These are phyloP conservation scores for Amanita rubescens DNA, from an alignment of 768 basidiomycete genomes.

Conservation along the genomic window DNA sequence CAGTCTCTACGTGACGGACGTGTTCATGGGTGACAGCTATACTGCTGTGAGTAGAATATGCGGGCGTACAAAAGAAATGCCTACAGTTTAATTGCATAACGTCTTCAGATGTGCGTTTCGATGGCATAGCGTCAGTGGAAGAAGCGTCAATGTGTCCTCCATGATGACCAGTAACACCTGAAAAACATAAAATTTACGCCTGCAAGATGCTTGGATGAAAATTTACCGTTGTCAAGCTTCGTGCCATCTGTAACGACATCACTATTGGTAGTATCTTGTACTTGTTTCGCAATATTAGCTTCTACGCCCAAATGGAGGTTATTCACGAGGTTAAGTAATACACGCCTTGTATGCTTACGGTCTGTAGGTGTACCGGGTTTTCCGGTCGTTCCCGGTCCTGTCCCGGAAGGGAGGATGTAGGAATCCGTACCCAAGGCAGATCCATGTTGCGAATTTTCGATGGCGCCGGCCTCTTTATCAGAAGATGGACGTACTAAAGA, in stretches of 20 bases:
- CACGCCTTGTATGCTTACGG: constrained; percentile 7
- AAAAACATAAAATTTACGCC: not conserved
- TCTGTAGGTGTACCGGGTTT: constrained; percentile 6
- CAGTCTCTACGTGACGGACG: constrained; percentile 22
- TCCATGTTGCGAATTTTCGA: not conserved
- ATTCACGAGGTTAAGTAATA: not conserved
- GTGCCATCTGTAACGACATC: not conserved
- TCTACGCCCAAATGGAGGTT: not conserved
- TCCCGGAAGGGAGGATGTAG: constrained; percentile 12
- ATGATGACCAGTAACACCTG: not conserved
- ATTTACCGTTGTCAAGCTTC: not conserved
- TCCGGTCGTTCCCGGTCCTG: constrained; percentile 15
- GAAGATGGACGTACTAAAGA: no score
- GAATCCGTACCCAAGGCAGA: not conserved
- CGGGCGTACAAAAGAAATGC: not conserved
- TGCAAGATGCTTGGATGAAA: not conserved
- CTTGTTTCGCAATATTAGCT: not conserved
- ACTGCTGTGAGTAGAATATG: not conserved
- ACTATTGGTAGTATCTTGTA: not conserved
- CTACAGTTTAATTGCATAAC: constrained; percentile 18
- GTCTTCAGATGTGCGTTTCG: constrained; percentile 14
- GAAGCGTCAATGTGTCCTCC: constrained; percentile 11
- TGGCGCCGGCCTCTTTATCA: no score
- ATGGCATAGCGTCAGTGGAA: constrained; percentile 12
- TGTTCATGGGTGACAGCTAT: constrained; percentile 23